phyloP scores from a whole-genome alignment of 768 basidiomycete genomes.

The Pisolithus tinctorius region DNA sequence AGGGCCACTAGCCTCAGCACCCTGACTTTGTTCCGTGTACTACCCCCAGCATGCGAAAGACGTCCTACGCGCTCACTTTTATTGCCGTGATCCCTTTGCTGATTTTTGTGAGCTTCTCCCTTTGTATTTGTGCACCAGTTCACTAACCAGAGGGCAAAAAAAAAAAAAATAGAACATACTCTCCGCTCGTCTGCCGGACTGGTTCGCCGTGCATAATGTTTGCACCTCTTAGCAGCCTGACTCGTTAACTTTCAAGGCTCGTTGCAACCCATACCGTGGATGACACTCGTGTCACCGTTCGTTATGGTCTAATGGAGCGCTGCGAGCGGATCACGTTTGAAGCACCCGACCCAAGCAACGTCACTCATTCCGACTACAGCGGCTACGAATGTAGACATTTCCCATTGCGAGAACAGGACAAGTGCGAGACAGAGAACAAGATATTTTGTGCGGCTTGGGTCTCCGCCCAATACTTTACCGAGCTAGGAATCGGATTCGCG shows the following conservation, averaged over 20 bases:
- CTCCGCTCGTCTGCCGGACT: constrained; percentile 53
- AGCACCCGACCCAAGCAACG: constrained; percentile 39
- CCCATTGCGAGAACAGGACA: constrained; percentile 45
- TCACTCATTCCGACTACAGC: constrained; percentile 42
- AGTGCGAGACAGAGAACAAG: constrained; percentile 46
- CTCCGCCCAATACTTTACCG: constrained; percentile 60
- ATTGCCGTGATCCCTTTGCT: constrained; percentile 45
- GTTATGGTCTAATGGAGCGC: constrained; percentile 52
- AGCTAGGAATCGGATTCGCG: constrained; percentile 60
- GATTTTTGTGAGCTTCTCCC: constrained; percentile 39
- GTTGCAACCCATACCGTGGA: constrained; percentile 37
- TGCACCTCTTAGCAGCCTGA: constrained; percentile 15
- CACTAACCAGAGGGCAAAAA: neutral
- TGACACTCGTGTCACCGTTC: constrained; percentile 40
- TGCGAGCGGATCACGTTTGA: constrained; percentile 49
- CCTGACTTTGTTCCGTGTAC: neutral
- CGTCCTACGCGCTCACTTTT: constrained; percentile 61
- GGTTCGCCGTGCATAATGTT: constrained; percentile 37
- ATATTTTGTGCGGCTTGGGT: constrained; percentile 63
- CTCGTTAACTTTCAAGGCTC: constrained; percentile 32
- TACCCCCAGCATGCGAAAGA: constrained; percentile 49
- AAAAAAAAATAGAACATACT: constrained; percentile 48
- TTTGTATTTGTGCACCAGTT: too few relatives aligned
- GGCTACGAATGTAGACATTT: constrained; percentile 60
- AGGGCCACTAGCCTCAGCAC: neutral